phyloP scores from a whole-genome alignment of 805 yeast genomes.

The Schwanniomyces yamadae region DNA sequence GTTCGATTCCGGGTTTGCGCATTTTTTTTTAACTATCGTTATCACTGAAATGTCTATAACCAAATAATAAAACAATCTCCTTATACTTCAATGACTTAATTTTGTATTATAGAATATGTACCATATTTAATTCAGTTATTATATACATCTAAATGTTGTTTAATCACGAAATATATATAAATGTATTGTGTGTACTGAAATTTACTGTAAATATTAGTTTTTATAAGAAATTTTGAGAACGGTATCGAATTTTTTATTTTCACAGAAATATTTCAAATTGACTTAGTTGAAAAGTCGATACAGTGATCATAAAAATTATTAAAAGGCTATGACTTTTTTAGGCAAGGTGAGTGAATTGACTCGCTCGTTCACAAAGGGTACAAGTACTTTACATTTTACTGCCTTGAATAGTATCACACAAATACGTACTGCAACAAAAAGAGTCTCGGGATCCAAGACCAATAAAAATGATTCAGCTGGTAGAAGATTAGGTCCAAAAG shows the following conservation, averaged over 20 bases:
- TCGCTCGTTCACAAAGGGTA: background rate
- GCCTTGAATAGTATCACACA: conserved; percentile 19
- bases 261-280: background rate
- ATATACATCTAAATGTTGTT: no score
- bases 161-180: no score
- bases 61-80: no score
- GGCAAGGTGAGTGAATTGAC: conserved; percentile 1
- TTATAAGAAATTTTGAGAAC: conserved; percentile 1
- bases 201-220: background rate
- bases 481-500: conserved; percentile 89
- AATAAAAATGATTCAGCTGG: conserved; percentile 94
- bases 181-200: no score
- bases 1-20: conserved; percentile 17
- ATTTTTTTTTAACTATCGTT: conserved; percentile 3
- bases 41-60: no score
- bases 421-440: conserved; percentile 89
- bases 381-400: background rate
- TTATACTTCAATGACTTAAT: no score
- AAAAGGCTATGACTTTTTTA: conserved; percentile 3
- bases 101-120: no score
- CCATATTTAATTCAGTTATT: no score
- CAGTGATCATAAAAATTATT: background rate
- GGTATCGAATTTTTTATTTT: conserved; percentile 3
- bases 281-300: no score
- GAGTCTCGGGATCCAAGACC: conserved; percentile 93